Conservation (phyloP, 1,139 yeast species). For the Yamadazyma trypodendri region DNA sequence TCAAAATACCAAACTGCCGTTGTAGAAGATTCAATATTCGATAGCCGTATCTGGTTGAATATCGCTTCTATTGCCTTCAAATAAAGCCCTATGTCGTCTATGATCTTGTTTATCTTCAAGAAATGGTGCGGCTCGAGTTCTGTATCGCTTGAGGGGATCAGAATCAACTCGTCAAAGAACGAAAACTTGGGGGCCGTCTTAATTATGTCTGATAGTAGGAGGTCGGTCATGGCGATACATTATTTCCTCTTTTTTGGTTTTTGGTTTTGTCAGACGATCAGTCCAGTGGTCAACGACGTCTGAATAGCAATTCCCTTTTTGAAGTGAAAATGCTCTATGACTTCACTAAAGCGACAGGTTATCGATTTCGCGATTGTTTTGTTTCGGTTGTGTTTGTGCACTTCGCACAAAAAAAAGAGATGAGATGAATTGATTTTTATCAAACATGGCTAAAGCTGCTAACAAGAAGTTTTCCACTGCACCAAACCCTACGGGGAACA, state of each 20-base stretch:
- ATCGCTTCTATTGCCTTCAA: conserved; percentile 20
- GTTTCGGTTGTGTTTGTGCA: conserved; percentile 4
- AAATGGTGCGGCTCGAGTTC: conserved; percentile 31
- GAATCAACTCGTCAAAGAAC: conserved; percentile 32
- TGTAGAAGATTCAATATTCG: conserved; percentile 14
- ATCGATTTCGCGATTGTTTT: conserved; percentile 4
- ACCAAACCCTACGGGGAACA: conserved; percentile 42
- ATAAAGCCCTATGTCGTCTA: conserved; percentile 32
- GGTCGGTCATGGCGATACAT: conserved; percentile 3
- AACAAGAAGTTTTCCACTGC: conserved; percentile 51
- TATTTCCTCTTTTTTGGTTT: neutral
- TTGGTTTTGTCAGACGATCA: no score
- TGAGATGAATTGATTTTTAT: neutral
- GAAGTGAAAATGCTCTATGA: no score
- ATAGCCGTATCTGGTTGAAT: conserved; percentile 16
- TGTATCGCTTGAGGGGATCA: conserved; percentile 18
- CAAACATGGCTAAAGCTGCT: conserved; percentile 52
- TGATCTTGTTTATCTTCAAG: conserved; percentile 27
- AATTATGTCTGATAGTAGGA: conserved; percentile 13
- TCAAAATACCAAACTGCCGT: conserved; percentile 45
- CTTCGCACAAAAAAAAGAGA: conserved; percentile 1
- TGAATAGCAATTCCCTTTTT: no score
- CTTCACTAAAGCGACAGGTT: no score
- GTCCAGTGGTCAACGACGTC: no score
- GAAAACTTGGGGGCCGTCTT: conserved; percentile 26